These are phyloP conservation scores for Candida berthetii DNA, from an alignment of 805 yeast species.

Conservation along the genomic window DNA sequence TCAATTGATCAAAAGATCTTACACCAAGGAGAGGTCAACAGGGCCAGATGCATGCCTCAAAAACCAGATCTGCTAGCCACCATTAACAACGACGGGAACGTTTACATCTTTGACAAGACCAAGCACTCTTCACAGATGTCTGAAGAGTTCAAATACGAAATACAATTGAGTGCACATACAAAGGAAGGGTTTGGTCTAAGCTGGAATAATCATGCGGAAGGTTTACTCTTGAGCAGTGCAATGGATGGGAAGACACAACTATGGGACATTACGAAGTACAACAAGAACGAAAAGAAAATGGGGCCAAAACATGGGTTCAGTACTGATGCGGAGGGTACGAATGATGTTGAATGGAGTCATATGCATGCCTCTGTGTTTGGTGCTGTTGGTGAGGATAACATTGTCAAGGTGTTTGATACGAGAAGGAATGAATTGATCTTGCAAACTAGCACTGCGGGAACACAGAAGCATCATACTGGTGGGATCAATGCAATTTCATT, in stretches of 20 bases:
- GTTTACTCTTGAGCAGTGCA: conserved; percentile 52
- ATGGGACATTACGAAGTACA: conserved; percentile 56
- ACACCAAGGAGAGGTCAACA: conserved; percentile 68
- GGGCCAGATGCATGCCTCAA: conserved; percentile 71
- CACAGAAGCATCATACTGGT: conserved; percentile 12
- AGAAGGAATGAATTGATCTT: conserved; percentile 24
- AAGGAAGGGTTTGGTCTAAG: conserved; percentile 64
- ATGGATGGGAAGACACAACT: conserved; percentile 57
- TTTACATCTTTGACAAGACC: conserved; percentile 73
- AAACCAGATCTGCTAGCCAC: conserved; percentile 81
- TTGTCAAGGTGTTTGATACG: conserved; percentile 45
- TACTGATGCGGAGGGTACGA: conserved; percentile 46
- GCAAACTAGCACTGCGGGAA: conserved; percentile 2
- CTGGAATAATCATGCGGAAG: conserved; percentile 68
- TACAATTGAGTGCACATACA: conserved; percentile 35
- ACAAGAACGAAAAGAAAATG: conserved; percentile 20
- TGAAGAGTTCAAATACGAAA: conserved; percentile 39
- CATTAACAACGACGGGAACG: conserved; percentile 57
- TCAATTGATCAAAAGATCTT: conserved; percentile 51
- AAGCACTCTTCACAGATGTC: conserved; percentile 56
- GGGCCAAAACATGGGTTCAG: conserved; percentile 10
- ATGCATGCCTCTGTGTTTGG: conserved; percentile 56
- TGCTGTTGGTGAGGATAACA: conserved; percentile 60
- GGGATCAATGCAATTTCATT: conserved; percentile 56
- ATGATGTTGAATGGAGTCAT: conserved; percentile 67